Conservation (phyloP, 2,329 filamentous ascomycete genomes). For the Grosmannia clavigera region DNA sequence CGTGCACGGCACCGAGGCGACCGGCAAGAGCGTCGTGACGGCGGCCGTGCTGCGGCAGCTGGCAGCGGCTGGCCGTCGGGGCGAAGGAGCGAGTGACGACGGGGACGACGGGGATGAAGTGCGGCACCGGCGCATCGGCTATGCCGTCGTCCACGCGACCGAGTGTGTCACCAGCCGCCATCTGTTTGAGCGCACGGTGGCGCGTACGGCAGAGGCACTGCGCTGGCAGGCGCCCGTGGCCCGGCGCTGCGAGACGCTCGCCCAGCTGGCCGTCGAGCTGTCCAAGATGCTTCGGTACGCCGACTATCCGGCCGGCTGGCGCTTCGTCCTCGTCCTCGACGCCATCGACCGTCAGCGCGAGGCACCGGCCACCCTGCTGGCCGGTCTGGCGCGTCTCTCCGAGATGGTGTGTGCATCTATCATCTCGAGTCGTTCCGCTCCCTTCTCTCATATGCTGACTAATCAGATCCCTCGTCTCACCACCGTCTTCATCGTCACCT, state of each 20-base stretch:
- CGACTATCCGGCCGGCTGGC: conserved; percentile 25
- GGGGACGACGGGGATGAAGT: neutral
- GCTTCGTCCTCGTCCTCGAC: conserved; percentile 78
- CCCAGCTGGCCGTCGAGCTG: conserved; percentile 62
- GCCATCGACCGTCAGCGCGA: conserved; percentile 78
- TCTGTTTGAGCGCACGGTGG: conserved; percentile 59
- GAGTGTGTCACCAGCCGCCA: conserved; percentile 73
- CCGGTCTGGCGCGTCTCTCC: conserved; percentile 68
- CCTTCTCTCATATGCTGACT: conserved; percentile 1
- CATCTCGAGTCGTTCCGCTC: neutral
- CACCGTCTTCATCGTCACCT: conserved; percentile 63
- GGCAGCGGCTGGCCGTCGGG: neutral
- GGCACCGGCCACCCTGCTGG: conserved; percentile 62
- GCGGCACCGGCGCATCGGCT: conserved; percentile 23
- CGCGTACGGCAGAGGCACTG: conserved; percentile 42
- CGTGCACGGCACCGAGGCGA: conserved; percentile 73
- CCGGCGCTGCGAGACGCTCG: conserved; percentile 65
- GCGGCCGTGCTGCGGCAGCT: conserved; percentile 45
- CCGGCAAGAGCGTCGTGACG: conserved; percentile 69
- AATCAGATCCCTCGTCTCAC: conserved; percentile 65
- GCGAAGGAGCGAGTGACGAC: too few relatives aligned
- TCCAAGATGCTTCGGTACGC: conserved; percentile 45
- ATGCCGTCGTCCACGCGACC: conserved; percentile 53
- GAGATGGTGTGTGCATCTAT: conserved; percentile 50
- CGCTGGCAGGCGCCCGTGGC: conserved; percentile 33